These are phyloP conservation scores for Cyberlindnera maclurae DNA, from an alignment of 805 yeast genomes.

Conservation along the genomic window DNA sequence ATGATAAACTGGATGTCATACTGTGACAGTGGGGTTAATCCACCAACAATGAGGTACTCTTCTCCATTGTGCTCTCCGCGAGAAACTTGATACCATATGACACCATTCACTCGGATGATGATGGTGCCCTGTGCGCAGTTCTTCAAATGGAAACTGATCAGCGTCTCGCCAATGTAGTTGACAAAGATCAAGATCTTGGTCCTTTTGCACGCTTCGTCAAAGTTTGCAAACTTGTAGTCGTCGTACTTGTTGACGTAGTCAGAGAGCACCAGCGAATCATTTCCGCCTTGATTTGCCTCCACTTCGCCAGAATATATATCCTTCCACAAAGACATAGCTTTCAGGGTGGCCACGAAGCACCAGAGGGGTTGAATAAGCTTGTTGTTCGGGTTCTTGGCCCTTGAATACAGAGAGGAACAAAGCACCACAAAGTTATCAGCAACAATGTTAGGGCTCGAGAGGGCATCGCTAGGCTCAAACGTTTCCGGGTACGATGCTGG, in stretches of 20 bases:
- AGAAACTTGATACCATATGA: constrained; percentile 61
- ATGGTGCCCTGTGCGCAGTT: constrained; percentile 36
- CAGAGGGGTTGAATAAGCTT: constrained; percentile 41
- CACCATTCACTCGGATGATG: constrained; percentile 51
- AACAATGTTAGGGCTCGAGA: constrained; percentile 19
- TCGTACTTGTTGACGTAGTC: constrained; percentile 20
- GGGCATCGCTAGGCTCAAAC: constrained; percentile 1
- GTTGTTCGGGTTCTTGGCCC: constrained; percentile 7
- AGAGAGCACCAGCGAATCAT: constrained; percentile 18
- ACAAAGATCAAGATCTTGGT: constrained; percentile 32
- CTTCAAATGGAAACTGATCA: constrained; percentile 43
- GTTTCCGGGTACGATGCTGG: constrained; percentile 18
- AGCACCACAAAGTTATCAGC: constrained; percentile 22
- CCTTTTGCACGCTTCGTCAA: constrained; percentile 23
- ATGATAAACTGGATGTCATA: constrained; percentile 47
- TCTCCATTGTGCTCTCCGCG: constrained; percentile 41
- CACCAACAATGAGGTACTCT: constrained; percentile 52
- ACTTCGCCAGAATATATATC: constrained; percentile 38
- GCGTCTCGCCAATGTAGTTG: constrained; percentile 44
- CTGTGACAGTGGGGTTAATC: constrained; percentile 56
- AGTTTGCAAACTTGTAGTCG: constrained; percentile 25
- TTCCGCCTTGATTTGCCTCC: constrained; percentile 10
- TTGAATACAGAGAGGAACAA: constrained; percentile 8
- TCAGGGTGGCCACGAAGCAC: constrained; percentile 44
- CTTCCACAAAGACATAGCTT: constrained; percentile 40